phyloP scores from a whole-genome alignment of 768 basidiomycete species.

The Russula ochroleuca region DNA sequence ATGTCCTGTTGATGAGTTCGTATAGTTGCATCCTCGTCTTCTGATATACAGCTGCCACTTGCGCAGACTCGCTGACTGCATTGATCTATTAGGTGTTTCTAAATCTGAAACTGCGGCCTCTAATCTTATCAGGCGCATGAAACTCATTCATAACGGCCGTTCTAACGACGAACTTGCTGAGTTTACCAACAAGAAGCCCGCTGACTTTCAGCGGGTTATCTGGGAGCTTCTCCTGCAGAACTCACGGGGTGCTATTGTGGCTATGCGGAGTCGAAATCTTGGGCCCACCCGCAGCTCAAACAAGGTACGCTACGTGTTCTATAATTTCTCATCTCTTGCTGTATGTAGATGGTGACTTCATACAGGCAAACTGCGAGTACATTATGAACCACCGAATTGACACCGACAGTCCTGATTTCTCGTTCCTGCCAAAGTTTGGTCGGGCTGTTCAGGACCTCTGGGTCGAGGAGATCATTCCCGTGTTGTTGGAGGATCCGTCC shows the following conservation, averaged over 20 bases:
- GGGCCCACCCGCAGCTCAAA: neutral
- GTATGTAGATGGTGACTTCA: neutral
- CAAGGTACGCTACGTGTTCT: neutral
- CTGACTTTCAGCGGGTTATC: neutral
- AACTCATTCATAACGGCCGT: conserved; percentile 37
- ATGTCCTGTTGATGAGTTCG: conserved; percentile 83
- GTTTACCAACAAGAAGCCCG: conserved; percentile 31
- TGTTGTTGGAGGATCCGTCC: neutral
- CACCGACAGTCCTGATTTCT: conserved; percentile 31
- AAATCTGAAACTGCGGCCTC: conserved; percentile 2
- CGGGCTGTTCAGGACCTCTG: conserved; percentile 8
- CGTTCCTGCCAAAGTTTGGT: neutral
- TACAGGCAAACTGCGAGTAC: conserved; percentile 4
- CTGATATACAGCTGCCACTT: neutral
- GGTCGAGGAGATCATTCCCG: conserved; percentile 39
- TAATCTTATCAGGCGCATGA: conserved; percentile 3
- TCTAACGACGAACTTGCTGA: neutral
- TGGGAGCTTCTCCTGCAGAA: conserved; percentile 11
- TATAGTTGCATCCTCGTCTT: neutral
- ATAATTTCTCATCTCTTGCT: neutral
- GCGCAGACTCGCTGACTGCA: neutral
- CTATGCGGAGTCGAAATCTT: neutral
- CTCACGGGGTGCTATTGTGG: neutral
- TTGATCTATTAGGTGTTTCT: conserved; percentile 6
- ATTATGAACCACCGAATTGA: neutral